Evolutionary conservation across 495 filamentous ascomycete species (phyloP).

Genomic region (Neurospora tetraspora): DNA sequence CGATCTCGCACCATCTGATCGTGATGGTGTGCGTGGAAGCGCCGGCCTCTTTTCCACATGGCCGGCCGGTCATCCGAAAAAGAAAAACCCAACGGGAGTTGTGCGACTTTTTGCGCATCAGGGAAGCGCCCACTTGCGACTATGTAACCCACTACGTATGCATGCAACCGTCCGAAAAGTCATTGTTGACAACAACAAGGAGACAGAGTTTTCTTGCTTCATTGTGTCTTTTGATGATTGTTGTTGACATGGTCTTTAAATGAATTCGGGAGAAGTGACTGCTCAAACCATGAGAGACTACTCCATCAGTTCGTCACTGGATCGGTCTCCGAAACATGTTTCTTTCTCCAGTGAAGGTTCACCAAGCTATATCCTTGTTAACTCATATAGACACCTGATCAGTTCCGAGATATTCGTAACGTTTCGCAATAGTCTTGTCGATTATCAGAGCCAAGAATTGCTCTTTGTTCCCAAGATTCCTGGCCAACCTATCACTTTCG

Average conservation of each 20-base stretch:
- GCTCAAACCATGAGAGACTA: neutral
- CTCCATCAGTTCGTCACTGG: neutral
- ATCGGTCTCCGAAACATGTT: neutral
- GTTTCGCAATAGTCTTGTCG: neutral
- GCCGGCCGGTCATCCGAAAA: neutral
- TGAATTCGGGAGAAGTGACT: neutral
- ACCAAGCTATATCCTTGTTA: neutral
- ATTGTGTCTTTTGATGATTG: neutral
- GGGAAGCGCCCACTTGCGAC: neutral
- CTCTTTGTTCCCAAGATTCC: neutral
- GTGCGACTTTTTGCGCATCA: neutral
- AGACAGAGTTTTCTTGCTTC: neutral
- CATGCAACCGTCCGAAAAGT: neutral
- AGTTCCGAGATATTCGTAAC: neutral
- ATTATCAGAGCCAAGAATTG: neutral
- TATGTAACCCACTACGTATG: neutral
- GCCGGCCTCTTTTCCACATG: neutral
- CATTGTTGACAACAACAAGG: neutral
- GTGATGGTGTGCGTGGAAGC: neutral
- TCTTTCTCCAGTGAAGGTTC: neutral
- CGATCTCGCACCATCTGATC: neutral
- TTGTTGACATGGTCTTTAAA: neutral
- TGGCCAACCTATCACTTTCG: neutral
- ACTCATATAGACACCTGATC: neutral
- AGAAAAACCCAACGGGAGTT: neutral